Base-by-base conservation (phyloP, 2,329 filamentous ascomycete species). In the Aspergillus ochraceus region DNA sequence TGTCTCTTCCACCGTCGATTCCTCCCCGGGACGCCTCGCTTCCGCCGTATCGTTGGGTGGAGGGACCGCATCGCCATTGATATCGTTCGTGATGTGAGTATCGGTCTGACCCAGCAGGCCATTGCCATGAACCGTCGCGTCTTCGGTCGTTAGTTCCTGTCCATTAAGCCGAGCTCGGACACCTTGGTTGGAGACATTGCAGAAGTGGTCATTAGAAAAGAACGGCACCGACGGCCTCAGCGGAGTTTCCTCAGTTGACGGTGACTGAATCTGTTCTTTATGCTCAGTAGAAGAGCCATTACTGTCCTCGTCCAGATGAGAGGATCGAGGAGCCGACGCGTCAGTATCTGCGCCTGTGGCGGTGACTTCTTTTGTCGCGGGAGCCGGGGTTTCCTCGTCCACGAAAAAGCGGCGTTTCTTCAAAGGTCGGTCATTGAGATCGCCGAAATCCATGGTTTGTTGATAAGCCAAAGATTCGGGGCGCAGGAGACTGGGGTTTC, bases 341-440 rank as follows among this genome's bases (percentile, higher is more conserved):
- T 72, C 64, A 26, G 59, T 39, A 55, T 20, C 55, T 14, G 49
- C 46, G 12, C 45, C 22, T 22, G 57, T 46, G n/a, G 57, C 14
- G 9, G 55, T 26, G 24, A 58, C 22, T 30, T 56, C 56, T 26
- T 47, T 47, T 46, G 55, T 42, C 19, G 60, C 72, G 64, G 49
- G 66, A 52, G 51, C 60, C 68, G 10, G 68, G 57, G 59, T 58
- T 39, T 67, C 66, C 29, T 83, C 80, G 49, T 87, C 84, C 17
- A 81, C 77, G 65, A 89, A 88, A 74, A 88, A 88, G 29, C 86
- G 83, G 61, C 84, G 80, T 74, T 86, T 87, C 74, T 89, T 89
- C 24, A 75, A 72, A 4, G 86, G 86, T 20, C 83, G 76, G 49
- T 84, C 79, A 53, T 85, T 79, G 50, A 81, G 70, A 59, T 80